phyloP scores from a whole-genome alignment of 139 green algal species.

The Chlorella sp. region DNA sequence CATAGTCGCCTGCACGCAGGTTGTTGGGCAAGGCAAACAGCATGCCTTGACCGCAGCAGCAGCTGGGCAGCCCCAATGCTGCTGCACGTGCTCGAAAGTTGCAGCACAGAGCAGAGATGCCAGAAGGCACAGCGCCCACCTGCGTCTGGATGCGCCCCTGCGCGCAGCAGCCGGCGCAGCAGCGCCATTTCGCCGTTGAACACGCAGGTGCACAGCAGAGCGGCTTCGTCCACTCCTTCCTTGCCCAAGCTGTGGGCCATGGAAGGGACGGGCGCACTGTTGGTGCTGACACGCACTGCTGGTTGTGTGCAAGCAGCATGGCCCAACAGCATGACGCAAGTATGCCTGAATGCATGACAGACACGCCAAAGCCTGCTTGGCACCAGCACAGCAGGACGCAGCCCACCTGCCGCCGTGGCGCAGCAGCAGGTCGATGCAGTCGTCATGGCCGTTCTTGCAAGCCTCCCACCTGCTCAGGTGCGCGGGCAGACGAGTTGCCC shows the following conservation, averaged over 20 bases:
- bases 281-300: neutral
- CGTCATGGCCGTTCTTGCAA: slow-evolving; percentile 54
- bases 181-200: slow-evolving; percentile 42
- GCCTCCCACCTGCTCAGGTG: slow-evolving; percentile 47
- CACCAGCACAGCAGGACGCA: neutral
- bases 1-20: slow-evolving; percentile 55
- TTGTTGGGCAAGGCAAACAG: too few relatives aligned
- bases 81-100: too few relatives aligned
- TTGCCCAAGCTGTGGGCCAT: slow-evolving; percentile 15
- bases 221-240: slow-evolving; percentile 7
- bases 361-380: neutral
- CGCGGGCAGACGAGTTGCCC: too few relatives aligned
- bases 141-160: slow-evolving; percentile 54
- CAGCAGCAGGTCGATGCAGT: slow-evolving; percentile 41
- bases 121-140: too few relatives aligned
- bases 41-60: too few relatives aligned
- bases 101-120: too few relatives aligned
- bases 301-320: neutral
- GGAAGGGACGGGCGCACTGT: neutral
- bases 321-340: too few relatives aligned
- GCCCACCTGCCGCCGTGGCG: slow-evolving; percentile 1
- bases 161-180: slow-evolving; percentile 61
- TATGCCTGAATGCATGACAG: too few relatives aligned
- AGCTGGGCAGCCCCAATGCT: too few relatives aligned
- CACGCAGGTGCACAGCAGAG: slow-evolving; percentile 49